A percentile compares a stretch with the other conserved stretches of the same genome.
These are phyloP conservation scores for Saccharum hybrid DNA, from an alignment of 202 grass and related monocot species.

Conservation along the genomic window DNA sequence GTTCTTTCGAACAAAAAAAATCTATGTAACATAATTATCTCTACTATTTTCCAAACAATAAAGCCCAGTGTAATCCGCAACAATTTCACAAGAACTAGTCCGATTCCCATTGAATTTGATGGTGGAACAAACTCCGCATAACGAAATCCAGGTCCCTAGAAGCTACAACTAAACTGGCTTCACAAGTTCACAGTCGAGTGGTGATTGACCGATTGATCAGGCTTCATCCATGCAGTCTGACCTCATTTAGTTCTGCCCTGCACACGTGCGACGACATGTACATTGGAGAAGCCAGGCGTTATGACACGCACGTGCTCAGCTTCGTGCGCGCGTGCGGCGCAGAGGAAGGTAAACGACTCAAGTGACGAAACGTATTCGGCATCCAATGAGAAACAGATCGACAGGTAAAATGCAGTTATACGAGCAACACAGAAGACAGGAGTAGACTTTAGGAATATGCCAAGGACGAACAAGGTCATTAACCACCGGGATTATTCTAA, in stretches of 20 bases:
- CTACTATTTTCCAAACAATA: too few relatives aligned
- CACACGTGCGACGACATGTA: conserved; percentile 34
- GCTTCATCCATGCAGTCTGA: not conserved
- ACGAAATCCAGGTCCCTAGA: not conserved
- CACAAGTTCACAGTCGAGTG: too few relatives aligned
- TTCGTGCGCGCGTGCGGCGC: not conserved
- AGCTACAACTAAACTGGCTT: not conserved
- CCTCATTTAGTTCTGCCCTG: not conserved
- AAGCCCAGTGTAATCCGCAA: too few relatives aligned
- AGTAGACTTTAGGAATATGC: not conserved
- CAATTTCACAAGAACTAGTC: too few relatives aligned
- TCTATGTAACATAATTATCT: too few relatives aligned
- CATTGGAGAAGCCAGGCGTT: not conserved
- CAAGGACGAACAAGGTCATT: conserved; percentile 5
- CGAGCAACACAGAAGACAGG: not conserved
- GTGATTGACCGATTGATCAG: not conserved
- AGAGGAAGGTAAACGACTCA: not conserved
- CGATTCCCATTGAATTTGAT: too few relatives aligned
- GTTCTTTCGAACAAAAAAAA: too few relatives aligned
- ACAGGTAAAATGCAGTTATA: conserved; percentile 8
- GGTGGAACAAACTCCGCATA: not conserved
- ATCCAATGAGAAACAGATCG: conserved; percentile 7
- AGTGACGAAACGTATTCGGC: not conserved
- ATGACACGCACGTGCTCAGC: conserved; percentile 24
- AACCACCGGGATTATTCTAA: conserved; percentile 27